Base-by-base conservation (phyloP, 768 basidiomycete species). In the Pulveroboletus sp. region DNA sequence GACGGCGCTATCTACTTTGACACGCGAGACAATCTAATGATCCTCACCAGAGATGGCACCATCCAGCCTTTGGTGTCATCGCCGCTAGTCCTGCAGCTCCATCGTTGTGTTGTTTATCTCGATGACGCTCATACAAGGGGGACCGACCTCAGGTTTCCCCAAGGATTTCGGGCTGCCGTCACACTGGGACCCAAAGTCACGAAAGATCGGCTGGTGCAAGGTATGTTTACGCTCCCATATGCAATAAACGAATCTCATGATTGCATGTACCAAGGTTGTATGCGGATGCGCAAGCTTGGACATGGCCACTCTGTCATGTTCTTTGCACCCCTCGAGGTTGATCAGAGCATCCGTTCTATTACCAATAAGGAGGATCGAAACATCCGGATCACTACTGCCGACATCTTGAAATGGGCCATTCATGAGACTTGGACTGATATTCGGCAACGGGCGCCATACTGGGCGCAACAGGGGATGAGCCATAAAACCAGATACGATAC, bases 191-290 rank as follows among this genome's bases (percentile, higher is more conserved):
- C 73, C 6, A 77, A 72, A 35, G 61, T 81, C 8, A 76, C 73
- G 0, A 81, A 81, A 48, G 80, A 81, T 63, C 66, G 73, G 38
- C 55, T 81, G 5, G 63, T 71, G 3, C 80, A 81, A 69, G 80
- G 53, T 49, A 17, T 10, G 31, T n/a, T 5, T 6, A n/a, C 9
- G 4, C 5, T 12, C 4, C n/a, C 14, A 7, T 12, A 2, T 11
- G 4, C n/a, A 17, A 17, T n/a, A 17, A 3, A 27, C 6, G 1
- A 20, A 20, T 6, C 19, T 37, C 36, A 20, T 17, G 24, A n/a
- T 27, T 17, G 8, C 5, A n/a, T 9, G 3, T n/a, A 3, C 16
- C 12, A n/a, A 40, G 40, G 40, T 40, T 40, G 40, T 10, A 40
- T 40, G 40, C 40, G 40, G n/a, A 40, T 40, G 40, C 40, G 40